Evolutionary conservation across 352 stramenopile species (phyloP), one percentile per base, ranked within the genome.

Genomic region (Phytopythium ostracodes): DNA sequence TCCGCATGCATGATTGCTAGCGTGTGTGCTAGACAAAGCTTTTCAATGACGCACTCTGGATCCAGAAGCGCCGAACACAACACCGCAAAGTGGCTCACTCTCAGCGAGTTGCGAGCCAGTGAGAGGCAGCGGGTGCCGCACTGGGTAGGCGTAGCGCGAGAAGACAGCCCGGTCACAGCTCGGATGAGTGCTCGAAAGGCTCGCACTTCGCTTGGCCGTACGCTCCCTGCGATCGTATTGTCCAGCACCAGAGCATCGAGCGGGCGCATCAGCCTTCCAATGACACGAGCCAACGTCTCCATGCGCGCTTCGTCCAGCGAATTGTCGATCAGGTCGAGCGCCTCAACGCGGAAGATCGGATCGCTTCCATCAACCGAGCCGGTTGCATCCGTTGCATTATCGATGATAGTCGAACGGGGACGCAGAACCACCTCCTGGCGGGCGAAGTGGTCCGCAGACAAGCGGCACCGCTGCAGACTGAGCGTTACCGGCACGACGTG

Each of bases 311-410:
- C 61, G 25, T 65, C 64, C 59, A 77, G 68, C 0, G 57, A 33
- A 31, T 73, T 72, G 29, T 75, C 64, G 38, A 57, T 73, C 47
- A 77, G 62, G 66, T 77, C 64, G 18, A 77, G 49, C 22, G 63
- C 63, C 43, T 59, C 60, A 29, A 77, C 43, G 20, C 62, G 63
- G 31, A 67, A 73, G 7, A 11, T 59, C 18, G 67, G 25, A 27
- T 7, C 44, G 20, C 11, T 9, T 20, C 6, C 12, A 18, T 0
- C 14, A 18, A 15, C 18, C 7, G 38, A 15, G 8, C n/a, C n/a
- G n/a, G n/a, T n/a, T n/a, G n/a, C n/a, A n/a, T n/a, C n/a, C n/a
- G n/a, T n/a, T n/a, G n/a, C n/a, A n/a, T 43, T 15, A 15, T n/a
- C 6, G 1, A 22, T 43, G 20, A 25, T 27, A 14, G n/a, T 29